These are phyloP conservation scores for Ophiostoma populinum DNA, from an alignment of 2,329 filamentous ascomycete genomes.

Conservation along the genomic window DNA sequence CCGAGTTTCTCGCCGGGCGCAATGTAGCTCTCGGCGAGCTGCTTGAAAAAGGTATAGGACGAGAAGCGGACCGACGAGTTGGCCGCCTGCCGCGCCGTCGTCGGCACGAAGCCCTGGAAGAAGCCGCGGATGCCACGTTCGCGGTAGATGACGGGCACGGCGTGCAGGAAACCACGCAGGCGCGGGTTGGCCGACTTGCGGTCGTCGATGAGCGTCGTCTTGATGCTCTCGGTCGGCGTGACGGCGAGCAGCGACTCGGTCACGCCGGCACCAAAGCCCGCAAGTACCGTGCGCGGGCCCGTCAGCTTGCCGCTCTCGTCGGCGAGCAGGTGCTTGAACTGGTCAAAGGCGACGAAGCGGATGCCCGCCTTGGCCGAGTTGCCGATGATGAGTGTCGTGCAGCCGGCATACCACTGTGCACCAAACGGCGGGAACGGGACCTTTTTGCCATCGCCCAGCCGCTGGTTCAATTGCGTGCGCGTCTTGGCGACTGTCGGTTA, in stretches of 20 bases:
- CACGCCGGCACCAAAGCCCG: conserved; percentile 85
- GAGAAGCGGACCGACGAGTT: conserved; percentile 88
- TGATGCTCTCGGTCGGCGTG: conserved; percentile 94
- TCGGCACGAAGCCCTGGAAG: conserved; percentile 93
- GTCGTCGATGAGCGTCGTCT: conserved; percentile 96
- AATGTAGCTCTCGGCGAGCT: conserved; percentile 80
- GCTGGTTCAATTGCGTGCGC: conserved; percentile 77
- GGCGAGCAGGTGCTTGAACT: conserved; percentile 69
- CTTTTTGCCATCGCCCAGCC: conserved; percentile 65
- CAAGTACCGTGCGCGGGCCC: conserved; percentile 77
- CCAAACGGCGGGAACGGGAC: conserved; percentile 92
- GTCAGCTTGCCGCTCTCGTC: conserved; percentile 78
- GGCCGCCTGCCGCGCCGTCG: conserved; percentile 82
- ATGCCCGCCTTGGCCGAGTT: conserved; percentile 95
- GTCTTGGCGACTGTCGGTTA: conserved; percentile 66
- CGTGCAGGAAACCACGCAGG: conserved; percentile 83
- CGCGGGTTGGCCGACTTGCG: conserved; percentile 72
- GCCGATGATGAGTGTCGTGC: conserved; percentile 89
- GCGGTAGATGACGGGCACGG: conserved; percentile 67
- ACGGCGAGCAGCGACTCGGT: conserved; percentile 89
- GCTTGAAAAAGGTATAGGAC: conserved; percentile 77
- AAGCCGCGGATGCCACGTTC: conserved; percentile 84
- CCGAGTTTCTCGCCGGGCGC: conserved; percentile 91
- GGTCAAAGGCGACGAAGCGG: conserved; percentile 89
- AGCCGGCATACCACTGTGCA: conserved; percentile 90